These are phyloP conservation scores for Ploettnerulaceae sp. DNA, from an alignment of 2,329 filamentous ascomycete species.

Conservation along the genomic window DNA sequence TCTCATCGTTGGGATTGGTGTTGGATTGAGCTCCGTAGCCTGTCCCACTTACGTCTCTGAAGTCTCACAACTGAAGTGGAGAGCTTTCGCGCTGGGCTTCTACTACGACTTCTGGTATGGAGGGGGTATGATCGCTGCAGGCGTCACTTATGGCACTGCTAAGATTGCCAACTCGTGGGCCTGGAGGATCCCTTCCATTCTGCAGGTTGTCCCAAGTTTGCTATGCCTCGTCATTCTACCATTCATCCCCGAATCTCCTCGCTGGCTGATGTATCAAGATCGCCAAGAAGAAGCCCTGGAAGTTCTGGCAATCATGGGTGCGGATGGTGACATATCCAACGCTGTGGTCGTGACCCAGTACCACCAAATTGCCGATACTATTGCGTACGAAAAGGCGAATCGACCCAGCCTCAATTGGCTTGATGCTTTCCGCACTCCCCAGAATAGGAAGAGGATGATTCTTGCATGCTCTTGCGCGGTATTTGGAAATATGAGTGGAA, in stretches of 20 bases:
- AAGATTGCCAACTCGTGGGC: conserved; percentile 32
- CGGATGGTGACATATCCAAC: conserved; percentile 45
- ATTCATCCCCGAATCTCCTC: conserved; percentile 46
- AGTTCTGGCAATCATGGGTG: conserved; percentile 46
- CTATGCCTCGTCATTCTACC: conserved; percentile 15
- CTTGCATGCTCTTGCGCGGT: too few relatives aligned
- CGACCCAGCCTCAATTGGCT: background rate
- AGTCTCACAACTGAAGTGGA: too few relatives aligned
- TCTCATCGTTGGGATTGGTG: too few relatives aligned
- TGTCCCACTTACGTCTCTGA: too few relatives aligned
- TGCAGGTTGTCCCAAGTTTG: conserved; percentile 22
- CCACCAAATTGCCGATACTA: conserved; percentile 39
- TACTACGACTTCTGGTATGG: conserved; percentile 2
- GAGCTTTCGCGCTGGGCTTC: background rate
- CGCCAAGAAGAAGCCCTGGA: conserved; percentile 32
- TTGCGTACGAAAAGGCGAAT: conserved; percentile 38
- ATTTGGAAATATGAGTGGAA: too few relatives aligned
- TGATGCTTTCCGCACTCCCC: background rate
- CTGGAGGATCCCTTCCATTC: conserved; percentile 31
- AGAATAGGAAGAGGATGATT: background rate
- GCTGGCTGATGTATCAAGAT: conserved; percentile 51
- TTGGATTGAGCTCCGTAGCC: too few relatives aligned
- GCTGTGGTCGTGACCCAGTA: conserved; percentile 41
- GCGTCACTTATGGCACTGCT: conserved; percentile 34
- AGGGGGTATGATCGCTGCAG: conserved; percentile 34